Conservation (phyloP, 129 eudicot species). For the Pseudognaphalium luteoalbum region DNA sequence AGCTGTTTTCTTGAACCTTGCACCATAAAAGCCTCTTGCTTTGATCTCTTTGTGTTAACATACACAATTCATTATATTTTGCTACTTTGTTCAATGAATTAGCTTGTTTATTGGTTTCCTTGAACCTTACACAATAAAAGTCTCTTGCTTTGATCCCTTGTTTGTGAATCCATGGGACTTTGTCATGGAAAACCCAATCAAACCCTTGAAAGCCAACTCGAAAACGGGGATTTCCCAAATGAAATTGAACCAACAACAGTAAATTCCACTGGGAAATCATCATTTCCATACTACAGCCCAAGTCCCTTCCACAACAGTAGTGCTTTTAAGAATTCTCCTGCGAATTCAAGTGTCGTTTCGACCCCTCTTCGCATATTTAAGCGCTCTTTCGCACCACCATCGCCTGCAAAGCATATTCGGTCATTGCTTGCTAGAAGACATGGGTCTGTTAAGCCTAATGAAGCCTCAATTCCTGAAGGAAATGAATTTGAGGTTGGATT, state of each 20-base stretch:
- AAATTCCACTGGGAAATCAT: slow-evolving; percentile 61
- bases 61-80: slow-evolving; percentile 13
- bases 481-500: slow-evolving; percentile 80
- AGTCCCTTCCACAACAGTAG: slow-evolving; percentile 75
- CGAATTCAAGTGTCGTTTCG: slow-evolving; percentile 74
- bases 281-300: slow-evolving; percentile 95
- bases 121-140: slow-evolving; percentile 12
- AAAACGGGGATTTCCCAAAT: slow-evolving; percentile 41
- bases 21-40: slow-evolving; percentile 1
- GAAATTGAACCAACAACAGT: slow-evolving; percentile 44
- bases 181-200: slow-evolving; percentile 95
- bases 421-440: slow-evolving; percentile 91
- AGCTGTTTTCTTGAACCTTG: slow-evolving; percentile 26
- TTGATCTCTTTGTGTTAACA: slow-evolving; percentile 7
- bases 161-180: slow-evolving; percentile 82
- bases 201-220: slow-evolving; percentile 53
- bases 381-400: slow-evolving; percentile 94
- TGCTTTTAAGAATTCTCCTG: slow-evolving; percentile 86
- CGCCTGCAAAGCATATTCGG: slow-evolving; percentile 94
- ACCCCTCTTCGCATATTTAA: slow-evolving; percentile 84
- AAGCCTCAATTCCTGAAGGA: slow-evolving; percentile 93
- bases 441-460: slow-evolving; percentile 91
- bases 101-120: slow-evolving; percentile 27
- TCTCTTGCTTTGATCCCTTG: slow-evolving; percentile 4
- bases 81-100: slow-evolving; percentile 33